These are phyloP conservation scores for Raphanus sativus DNA, from an alignment of 345 rosid species.

Conservation along the genomic window DNA sequence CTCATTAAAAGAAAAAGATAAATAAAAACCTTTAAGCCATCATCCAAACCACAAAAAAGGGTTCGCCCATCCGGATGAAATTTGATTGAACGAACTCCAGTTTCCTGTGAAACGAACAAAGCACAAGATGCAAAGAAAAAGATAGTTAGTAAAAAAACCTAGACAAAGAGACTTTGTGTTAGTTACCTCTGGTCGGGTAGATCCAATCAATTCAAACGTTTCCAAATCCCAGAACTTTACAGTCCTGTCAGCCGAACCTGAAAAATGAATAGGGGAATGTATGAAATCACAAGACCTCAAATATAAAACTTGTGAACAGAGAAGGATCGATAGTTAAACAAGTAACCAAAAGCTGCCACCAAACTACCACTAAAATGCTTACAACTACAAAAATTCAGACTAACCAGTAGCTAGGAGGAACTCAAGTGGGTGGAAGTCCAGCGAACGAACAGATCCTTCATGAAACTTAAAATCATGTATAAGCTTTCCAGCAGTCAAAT, in stretches of 20 bases:
- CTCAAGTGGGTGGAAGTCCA: conserved; percentile 96
- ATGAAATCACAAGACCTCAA: conserved; percentile 20
- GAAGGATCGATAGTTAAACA: conserved; percentile 1
- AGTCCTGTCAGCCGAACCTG: conserved; percentile 97
- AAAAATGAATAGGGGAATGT: conserved; percentile 35
- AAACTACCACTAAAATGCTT: conserved; percentile 3
- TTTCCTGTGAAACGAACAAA: conserved; percentile 52
- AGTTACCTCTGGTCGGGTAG: conserved; percentile 88
- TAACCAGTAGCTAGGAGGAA: conserved; percentile 94
- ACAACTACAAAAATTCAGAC: conserved; percentile 18
- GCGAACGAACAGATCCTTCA: conserved; percentile 76
- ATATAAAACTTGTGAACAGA: conserved; percentile 7
- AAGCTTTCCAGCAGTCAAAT: conserved; percentile 98
- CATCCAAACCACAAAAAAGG: conserved; percentile 88
- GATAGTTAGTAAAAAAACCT: background rate
- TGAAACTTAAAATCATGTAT: conserved; percentile 93
- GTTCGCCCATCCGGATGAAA: conserved; percentile 95
- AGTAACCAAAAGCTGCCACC: background rate
- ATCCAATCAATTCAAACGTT: conserved; percentile 94
- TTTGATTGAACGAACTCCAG: conserved; percentile 68
- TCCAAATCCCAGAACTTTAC: conserved; percentile 99
- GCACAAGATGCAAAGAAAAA: background rate
- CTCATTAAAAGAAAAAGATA: conserved; percentile 4
- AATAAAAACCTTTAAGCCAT: conserved; percentile 72
- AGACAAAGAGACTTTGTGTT: too few species aligned